Evolutionary conservation across 1,284 basidiomycete genomes (phyloP).

Genomic region (Ustilago vetiveriae): DNA sequence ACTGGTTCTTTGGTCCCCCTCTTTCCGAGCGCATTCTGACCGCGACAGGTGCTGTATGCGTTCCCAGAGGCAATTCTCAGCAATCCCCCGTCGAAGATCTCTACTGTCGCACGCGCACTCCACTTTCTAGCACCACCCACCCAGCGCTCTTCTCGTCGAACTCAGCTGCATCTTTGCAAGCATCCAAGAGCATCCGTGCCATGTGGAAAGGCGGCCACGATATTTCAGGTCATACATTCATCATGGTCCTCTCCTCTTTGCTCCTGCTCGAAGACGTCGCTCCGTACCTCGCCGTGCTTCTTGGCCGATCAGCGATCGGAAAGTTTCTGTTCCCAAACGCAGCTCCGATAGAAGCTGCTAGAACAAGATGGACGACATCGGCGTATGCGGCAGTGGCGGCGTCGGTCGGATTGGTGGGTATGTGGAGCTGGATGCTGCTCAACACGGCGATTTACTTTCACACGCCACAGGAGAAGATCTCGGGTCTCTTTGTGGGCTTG

Average conservation of each 20-base stretch:
- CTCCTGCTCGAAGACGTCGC: constrained; percentile 81
- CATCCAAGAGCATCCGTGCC: constrained; percentile 17
- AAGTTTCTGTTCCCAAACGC: constrained; percentile 1
- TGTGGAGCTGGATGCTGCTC: constrained; percentile 80
- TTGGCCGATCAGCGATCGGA: not conserved
- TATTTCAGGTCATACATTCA: constrained; percentile 91
- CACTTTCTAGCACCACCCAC: constrained; percentile 29
- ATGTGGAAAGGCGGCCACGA: constrained; percentile 83
- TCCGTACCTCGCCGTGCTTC: constrained; percentile 60
- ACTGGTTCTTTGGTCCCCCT: constrained; percentile 91
- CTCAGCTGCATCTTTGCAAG: not conserved
- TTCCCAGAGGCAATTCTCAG: constrained; percentile 63
- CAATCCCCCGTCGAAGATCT: constrained; percentile 30
- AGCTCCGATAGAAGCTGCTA: not conserved
- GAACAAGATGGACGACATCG: constrained; percentile 5
- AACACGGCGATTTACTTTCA: constrained; percentile 93
- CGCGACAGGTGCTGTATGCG: constrained; percentile 83
- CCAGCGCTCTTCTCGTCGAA: constrained; percentile 26
- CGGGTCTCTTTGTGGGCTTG: constrained; percentile 73
- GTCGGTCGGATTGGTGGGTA: constrained; percentile 72
- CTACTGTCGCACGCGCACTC: constrained; percentile 50
- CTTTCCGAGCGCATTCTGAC: constrained; percentile 79
- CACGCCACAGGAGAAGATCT: constrained; percentile 83
- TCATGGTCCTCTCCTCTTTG: constrained; percentile 83
- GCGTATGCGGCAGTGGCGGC: constrained; percentile 27